Base-by-base conservation (phyloP, 163 green algal genomes). In the Scenedesmus sp. region DNA sequence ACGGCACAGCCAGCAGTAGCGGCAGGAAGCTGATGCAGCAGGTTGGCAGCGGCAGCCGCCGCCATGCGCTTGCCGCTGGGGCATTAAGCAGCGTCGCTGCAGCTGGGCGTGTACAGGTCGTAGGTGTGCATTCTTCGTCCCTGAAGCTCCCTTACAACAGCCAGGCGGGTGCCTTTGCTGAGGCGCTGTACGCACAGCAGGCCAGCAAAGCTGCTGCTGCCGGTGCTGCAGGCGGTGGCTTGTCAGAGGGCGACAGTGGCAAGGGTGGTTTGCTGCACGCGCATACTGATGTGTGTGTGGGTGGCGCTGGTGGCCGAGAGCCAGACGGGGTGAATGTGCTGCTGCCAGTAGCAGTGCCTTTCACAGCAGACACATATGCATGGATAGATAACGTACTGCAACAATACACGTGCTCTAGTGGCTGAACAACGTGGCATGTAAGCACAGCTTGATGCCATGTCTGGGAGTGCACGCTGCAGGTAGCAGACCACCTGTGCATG, bases 291-390 rank as follows among this genome's bases (percentile, higher is more conserved):
- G 30, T 51, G 16, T 73, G 56, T 87, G 82, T 73, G 6, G 83
- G 26, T 35, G 42, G 59, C 53, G 83, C 59, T 26, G 61, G 56
- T 40, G 61, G 83, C 9, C 78, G 83, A 18, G 83, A 80, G 83
- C 22, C 46, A 4, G 85, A 82, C n/a, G 68, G 65, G 0, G 44
- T 49, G 44, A 61, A 72, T 80, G 43, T 85, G 70, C 37, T 72
- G 85, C 43, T 85, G 49, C 85, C 85, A 18, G 85, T 90, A 13
- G 85, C 68, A 42, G 70, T 90, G 70, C 85, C 85, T n/a, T 90
- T 90, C 35, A 83, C 85, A 35, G 85, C 10, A 15, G 85, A 90
- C 9, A 90, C 72, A 13, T 78, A 76, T 24, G 13, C 43, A 51
- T 90, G 85, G 85, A 40, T 90, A 26, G 49, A 84, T 12, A 12